phyloP scores from a whole-genome alignment of 805 yeast genomes.

The Pichia occidentalis region DNA sequence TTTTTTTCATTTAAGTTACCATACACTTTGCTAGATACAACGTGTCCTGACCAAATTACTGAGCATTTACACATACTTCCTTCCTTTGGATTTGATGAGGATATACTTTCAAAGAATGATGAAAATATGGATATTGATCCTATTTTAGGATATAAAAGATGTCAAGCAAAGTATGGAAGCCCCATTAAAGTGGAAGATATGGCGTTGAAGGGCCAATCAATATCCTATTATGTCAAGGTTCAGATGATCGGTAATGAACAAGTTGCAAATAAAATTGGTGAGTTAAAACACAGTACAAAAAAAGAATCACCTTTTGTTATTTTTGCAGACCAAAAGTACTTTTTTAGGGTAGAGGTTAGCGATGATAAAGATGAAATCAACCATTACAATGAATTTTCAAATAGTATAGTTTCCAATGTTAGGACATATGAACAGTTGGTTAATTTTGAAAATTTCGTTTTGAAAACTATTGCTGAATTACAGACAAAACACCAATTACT shows the following conservation, averaged over 20 bases:
- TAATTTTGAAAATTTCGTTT: constrained; percentile 9
- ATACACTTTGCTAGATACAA: constrained; percentile 41
- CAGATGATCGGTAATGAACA: constrained; percentile 41
- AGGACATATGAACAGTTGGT: constrained; percentile 8
- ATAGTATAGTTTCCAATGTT: background rate
- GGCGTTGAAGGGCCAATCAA: constrained; percentile 33
- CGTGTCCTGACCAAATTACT: constrained; percentile 38
- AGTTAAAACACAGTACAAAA: constrained; percentile 17
- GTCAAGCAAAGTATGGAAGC: constrained; percentile 35
- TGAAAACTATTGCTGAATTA: constrained; percentile 4
- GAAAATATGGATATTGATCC: constrained; percentile 25
- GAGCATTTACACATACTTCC: constrained; percentile 35
- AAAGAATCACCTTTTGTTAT: constrained; percentile 16
- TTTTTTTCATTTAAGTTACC: constrained; percentile 54
- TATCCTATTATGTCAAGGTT: constrained; percentile 47
- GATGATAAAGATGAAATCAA: background rate
- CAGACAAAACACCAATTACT: constrained; percentile 6
- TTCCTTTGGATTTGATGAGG: constrained; percentile 30
- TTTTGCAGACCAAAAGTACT: constrained; percentile 13
- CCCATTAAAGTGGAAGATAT: constrained; percentile 47
- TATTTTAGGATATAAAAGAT: constrained; percentile 48
- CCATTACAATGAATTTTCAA: background rate
- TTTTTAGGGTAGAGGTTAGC: constrained; percentile 17
- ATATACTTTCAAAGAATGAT: constrained; percentile 7
- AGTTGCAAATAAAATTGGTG: constrained; percentile 10